Base-by-base conservation (phyloP, 345 rosid species). In the Syzygium grande region DNA sequence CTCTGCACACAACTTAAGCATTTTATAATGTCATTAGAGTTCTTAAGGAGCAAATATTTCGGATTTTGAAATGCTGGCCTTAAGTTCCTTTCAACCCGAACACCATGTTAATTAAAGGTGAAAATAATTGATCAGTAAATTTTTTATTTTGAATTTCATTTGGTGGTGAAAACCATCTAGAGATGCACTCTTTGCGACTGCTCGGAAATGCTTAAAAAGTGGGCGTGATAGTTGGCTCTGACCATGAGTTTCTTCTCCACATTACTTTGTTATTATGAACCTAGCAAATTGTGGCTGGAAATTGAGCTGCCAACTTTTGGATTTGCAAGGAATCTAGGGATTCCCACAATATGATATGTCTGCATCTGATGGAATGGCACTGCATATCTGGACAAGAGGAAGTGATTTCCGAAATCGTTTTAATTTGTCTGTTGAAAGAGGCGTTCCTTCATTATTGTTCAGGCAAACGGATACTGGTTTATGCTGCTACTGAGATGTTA, bases 311-410 rank as follows among this genome's bases (percentile, higher is more conserved):
- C n/a, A 5, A 65, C 11, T 9, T 19, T 38, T 19, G 25, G 15
- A 73, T 73, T 73, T 34, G 49, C 83, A 73, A 38, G 49, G 83
- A 27, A 73, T 73, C 83, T 38, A 73, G 49, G 49, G 83, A 73
- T 73, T 34, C 49, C 80, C 23, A 73, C 80, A 19, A 5, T 21
- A 63, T 84, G 88, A 85, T 84, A 86, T 73, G 91, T 92, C 88
- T 54, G 84, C 88, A 86, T 90, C 89, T 87, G 88, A 89, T 73
- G 86, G 87, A 87, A 86, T 54, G 9, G 80, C 85, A 22, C 52
- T 49, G 55, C 83, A 86, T 51, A 88, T 90, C 80, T 79, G 88
- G 89, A 84, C 85, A 61, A 68, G 58, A 41, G 30, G 84, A 46
- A 68, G 77, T 61, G 27, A 41, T 29, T 84, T 58, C 23, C 51